phyloP scores from a whole-genome alignment of 116 monocot species.

The Dioscorea cayenensis region DNA sequence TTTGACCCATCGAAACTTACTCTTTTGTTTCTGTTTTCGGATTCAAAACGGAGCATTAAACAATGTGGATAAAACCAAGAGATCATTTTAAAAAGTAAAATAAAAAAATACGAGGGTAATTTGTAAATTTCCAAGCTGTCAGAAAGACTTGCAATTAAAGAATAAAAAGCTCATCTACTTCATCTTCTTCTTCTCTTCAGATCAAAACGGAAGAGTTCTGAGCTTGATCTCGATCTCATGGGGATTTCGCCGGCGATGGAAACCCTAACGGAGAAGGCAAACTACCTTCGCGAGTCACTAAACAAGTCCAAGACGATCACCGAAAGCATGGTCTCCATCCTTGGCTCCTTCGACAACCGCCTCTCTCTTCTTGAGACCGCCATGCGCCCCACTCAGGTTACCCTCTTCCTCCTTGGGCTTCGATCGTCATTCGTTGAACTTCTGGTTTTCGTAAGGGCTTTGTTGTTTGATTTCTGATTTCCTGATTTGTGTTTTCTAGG shows the following conservation, averaged over 20 bases:
- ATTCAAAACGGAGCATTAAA: too few relatives aligned
- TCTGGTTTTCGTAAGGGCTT: not conserved
- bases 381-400: constrained; percentile 93
- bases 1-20: too few relatives aligned
- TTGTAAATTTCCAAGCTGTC: too few relatives aligned
- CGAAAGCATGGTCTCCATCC: constrained; percentile 71
- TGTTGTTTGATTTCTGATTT: not conserved
- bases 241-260: constrained; percentile 23
- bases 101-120: too few relatives aligned
- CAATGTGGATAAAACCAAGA: too few relatives aligned
- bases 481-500: constrained; percentile 22
- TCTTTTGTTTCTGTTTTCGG: too few relatives aligned
- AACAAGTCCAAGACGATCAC: constrained; percentile 66
- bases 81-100: too few relatives aligned
- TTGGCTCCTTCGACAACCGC: constrained; percentile 94
- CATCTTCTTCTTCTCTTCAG: too few relatives aligned
- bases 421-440: not conserved
- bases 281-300: constrained; percentile 67
- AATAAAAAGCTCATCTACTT: too few relatives aligned
- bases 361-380: constrained; percentile 84
- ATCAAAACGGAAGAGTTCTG: not conserved
- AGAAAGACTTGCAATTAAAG: too few relatives aligned
- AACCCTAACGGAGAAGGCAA: constrained; percentile 40
- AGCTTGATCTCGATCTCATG: not conserved
- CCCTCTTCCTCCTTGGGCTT: not conserved